Percentiles rank a stretch among this genome's conserved stretches.
Evolutionary conservation across 176 grass and related monocot species (phyloP).

Genomic region (Juncus effusus): DNA sequence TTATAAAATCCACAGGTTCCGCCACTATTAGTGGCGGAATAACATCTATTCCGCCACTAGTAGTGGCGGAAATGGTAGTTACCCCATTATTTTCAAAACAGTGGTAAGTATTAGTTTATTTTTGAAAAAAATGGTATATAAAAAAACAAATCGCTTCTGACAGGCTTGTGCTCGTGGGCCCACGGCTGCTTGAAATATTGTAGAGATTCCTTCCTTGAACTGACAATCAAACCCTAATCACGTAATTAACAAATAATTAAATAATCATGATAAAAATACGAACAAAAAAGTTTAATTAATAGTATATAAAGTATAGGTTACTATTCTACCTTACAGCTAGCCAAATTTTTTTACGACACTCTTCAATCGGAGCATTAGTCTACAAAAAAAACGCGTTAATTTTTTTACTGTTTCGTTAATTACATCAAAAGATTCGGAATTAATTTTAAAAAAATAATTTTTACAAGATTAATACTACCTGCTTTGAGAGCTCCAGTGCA

Average conservation of each 20-base stretch:
- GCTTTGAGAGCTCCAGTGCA: slow-evolving; percentile 87
- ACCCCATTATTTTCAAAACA: too few species aligned
- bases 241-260: slow-evolving; percentile 30
- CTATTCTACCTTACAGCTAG: slow-evolving; percentile 70
- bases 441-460: not conserved
- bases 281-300: slow-evolving; percentile 6
- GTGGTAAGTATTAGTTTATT: too few species aligned
- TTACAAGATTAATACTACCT: slow-evolving; percentile 45
- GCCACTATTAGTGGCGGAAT: too few species aligned
- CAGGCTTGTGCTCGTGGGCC: slow-evolving; percentile 85
- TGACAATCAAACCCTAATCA: slow-evolving; percentile 83
- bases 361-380: slow-evolving; percentile 80
- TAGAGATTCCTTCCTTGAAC: slow-evolving; percentile 71
- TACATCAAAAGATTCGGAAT: slow-evolving; percentile 5
- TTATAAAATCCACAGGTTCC: too few species aligned
- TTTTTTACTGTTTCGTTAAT: not conserved
- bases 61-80: too few species aligned
- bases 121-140: too few species aligned
- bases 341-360: slow-evolving; percentile 91
- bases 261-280: slow-evolving; percentile 20
- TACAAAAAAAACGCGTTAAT: slow-evolving; percentile 40
- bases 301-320: not conserved
- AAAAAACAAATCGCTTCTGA: too few species aligned
- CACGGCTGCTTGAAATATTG: slow-evolving; percentile 88
- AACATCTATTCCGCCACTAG: too few species aligned